Base-by-base conservation (phyloP, 495 filamentous ascomycete species). In the Aspergillus bridgeri region DNA sequence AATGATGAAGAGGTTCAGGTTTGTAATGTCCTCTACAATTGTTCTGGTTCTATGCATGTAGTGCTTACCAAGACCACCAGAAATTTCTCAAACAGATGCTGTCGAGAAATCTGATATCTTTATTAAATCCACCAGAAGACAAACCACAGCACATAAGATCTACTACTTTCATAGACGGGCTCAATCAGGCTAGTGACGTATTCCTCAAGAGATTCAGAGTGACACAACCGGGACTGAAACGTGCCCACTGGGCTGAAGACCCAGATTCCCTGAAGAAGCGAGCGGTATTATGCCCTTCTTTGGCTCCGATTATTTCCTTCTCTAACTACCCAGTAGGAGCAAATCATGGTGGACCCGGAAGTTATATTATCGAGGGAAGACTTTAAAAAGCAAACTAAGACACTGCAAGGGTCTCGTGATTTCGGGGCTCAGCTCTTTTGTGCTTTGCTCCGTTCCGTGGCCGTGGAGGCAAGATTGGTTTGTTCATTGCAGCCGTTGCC, bases 341-440 rank as follows among this genome's bases (percentile, higher is more conserved):
- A 65, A 8, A 75, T 74, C n/a, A 70, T 75, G 60, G 64, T 53
- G 4, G 62, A 76, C 60, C 68, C 72, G 47, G 72, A 79, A 57
- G 60, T 69, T 17, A 66, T 76, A 50, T 69, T 85, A 24, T 86
- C 89, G 13, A 84, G 80, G 62, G 64, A 72, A 3, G 90, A 94
- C 55, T 98, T 97, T 60, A 75, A 77, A 18, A 75, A 75, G 38
- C 86, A 89, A 49, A 89, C 91, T 2, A 76, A 75, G 53, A 76
- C 67, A 3, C 69, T 92, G 25, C 65, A 81, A 61, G 93, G 92
- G 5, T 96, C 92, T 44, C 86, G 91, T 47, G 93, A 98, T 72
- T 80, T 94, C 29, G 94, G 92, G 15, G 87, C 91, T 19, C 92
- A 96, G 68, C 69, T 99, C 3, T 96, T 93, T 57, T 97, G 94